Percentiles rank a stretch among this genome's conserved stretches.
Conservation (phyloP, 1,284 basidiomycete species). For the Pyrrhoderma noxium region DNA sequence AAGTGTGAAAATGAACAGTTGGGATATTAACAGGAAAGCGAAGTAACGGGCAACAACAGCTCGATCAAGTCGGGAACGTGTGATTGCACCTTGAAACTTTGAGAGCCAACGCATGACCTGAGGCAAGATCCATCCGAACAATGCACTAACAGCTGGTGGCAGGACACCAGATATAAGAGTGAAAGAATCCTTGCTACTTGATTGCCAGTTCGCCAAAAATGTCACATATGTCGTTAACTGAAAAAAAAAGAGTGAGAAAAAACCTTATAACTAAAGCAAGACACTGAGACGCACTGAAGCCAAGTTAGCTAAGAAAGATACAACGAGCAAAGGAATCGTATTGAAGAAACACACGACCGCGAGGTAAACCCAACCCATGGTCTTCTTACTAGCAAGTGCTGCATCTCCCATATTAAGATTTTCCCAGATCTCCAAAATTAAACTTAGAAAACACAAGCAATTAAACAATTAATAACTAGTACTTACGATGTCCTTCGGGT, state of each 20-base stretch:
- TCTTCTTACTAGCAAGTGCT: conserved; percentile 59
- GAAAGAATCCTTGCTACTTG: conserved; percentile 54
- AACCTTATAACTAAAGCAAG: conserved; percentile 1
- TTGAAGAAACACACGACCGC: conserved; percentile 81
- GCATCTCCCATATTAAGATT: conserved; percentile 74
- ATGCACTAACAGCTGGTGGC: conserved; percentile 77
- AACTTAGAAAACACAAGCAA: conserved; percentile 2
- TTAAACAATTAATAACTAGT: conserved; percentile 19
- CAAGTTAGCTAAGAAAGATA: conserved; percentile 78
- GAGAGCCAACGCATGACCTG: conserved; percentile 79
- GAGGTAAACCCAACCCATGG: conserved; percentile 72
- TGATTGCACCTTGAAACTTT: conserved; percentile 75
- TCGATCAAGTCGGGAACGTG: conserved; percentile 79
- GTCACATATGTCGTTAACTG: conserved; percentile 61
- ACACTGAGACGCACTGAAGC: conserved; percentile 44
- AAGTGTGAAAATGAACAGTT: conserved; percentile 86
- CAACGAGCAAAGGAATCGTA: conserved; percentile 78
- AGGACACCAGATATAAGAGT: conserved; percentile 80
- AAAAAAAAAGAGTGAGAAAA: not conserved
- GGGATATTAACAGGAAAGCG: conserved; percentile 84
- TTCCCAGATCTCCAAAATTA: conserved; percentile 63
- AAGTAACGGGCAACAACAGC: conserved; percentile 88
- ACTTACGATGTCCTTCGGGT: conserved; percentile 79
- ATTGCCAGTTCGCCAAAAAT: conserved; percentile 66
- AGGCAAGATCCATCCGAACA: conserved; percentile 87